Base-by-base conservation (phyloP, 352 stramenopile species). In the Thraustochytrium sp. region DNA sequence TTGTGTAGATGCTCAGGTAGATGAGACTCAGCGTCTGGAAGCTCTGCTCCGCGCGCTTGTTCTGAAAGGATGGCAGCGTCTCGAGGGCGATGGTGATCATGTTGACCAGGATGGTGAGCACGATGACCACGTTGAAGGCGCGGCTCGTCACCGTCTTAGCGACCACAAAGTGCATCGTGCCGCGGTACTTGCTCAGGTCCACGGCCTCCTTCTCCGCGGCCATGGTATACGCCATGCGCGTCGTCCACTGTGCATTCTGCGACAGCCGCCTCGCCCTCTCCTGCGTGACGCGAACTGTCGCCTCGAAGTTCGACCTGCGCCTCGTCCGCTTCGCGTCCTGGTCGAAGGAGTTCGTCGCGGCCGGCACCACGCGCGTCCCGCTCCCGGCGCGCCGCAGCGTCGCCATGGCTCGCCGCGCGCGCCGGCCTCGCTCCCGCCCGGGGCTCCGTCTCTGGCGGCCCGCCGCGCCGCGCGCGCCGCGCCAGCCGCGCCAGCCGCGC, bases 21-120 rank as follows among this genome's bases (percentile, higher is more conserved):
- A 80, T 26, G n/a, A 63, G 26, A 63, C 68, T 80, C 21, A 80
- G 37, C 51, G 31, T 61, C 26, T 36, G 34, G 53, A 80, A 80
- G 13, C 44, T 80, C 46, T 61, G 26, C 38, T 80, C 68, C 1
- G 68, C 68, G 34, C 44, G n/a, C 34, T 72, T 61, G 44, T 80
- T 80, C n/a, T 80, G 68, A 44, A 65, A 80, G 0, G 68, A 26
- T 5, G 31, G 31, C 23, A 80, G 53, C 8, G 68, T 80, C 42
- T 80, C 68, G 16, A 80, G 44, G 0, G 68, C 68, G 42, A 80
- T 80, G n/a, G 68, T 80, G n/a, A 80, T 34, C 68, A 80, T 80
- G 42, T 80, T 80, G 29, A 80, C 44, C 21, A 80, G 42, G 37
- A 80, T 80, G 18, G 68, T 80, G 23, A 0, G 9, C 5, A 80